Percentiles rank a stretch among this genome's conserved stretches.
Evolutionary conservation across 805 yeast genomes (phyloP).

Genomic region (Candida adriatica): DNA sequence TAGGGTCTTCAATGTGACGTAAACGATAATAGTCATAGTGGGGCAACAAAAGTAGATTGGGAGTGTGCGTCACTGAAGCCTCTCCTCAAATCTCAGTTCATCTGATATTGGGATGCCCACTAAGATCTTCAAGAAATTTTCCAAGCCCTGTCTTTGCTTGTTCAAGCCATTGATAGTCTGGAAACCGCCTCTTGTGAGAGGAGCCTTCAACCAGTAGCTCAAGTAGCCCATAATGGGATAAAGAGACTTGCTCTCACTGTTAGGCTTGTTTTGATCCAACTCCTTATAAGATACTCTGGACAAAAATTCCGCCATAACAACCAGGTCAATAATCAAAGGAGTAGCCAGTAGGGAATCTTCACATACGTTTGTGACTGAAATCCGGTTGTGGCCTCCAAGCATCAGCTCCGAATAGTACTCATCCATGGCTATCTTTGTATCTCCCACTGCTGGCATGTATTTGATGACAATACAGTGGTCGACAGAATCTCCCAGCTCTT

Average conservation of each 20-base stretch:
- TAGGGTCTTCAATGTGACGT: conserved; percentile 1
- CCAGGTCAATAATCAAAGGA: conserved; percentile 87
- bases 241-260: conserved; percentile 38
- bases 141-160: conserved; percentile 90
- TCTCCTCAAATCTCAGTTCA: conserved; percentile 92
- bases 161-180: conserved; percentile 89
- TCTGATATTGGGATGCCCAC: conserved; percentile 87
- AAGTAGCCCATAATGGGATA: conserved; percentile 83
- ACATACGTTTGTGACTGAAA: conserved; percentile 90
- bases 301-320: conserved; percentile 84
- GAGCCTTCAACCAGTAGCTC: conserved; percentile 96
- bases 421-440: conserved; percentile 97
- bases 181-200: conserved; percentile 85
- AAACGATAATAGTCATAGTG: conserved; percentile 1
- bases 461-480: conserved; percentile 96
- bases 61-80: conserved; percentile 33
- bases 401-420: conserved; percentile 94
- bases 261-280: conserved; percentile 27
- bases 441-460: conserved; percentile 91
- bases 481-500: conserved; percentile 66
- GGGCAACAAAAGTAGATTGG: conserved; percentile 1
- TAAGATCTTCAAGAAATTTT: conserved; percentile 81
- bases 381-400: conserved; percentile 96
- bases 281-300: conserved; percentile 78
- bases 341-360: conserved; percentile 94